Base-by-base conservation (phyloP, 768 basidiomycete genomes). In the Pleurotus salmoneostramineus region DNA sequence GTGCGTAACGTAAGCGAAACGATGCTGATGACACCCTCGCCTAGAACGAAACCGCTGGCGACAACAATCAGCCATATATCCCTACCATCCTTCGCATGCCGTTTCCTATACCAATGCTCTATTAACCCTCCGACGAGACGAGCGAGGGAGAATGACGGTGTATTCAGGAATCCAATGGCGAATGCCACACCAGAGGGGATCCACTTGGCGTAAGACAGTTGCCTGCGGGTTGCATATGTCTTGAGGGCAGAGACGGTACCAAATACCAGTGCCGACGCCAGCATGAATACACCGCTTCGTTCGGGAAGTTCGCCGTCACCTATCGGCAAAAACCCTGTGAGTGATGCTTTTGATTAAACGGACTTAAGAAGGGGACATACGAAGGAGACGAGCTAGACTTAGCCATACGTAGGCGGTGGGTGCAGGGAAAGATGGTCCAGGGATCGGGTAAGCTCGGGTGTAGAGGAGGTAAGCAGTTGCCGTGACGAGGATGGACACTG, bases 321-420 rank as follows among this genome's bases (percentile, higher is more conserved):
- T 91, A 72, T 42, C 15, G 46, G 47, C 40, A 34, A 37, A 27
- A 27, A 3, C 21, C 21, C 21, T 65, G 44, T 66, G 43, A 11
- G 44, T 6, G 44, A 45, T 17, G n/a, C 56, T 33, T 33, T 8
- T 15, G 8, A 31, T 21, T 15, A 21, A 36, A 15, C 11, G 7
- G 50, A 51, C 3, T 35, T 32, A 15, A 32, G 27, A 35, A 15
- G 27, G 8, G 14, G 27, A 76, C 90, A 63, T 70, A 90, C 90
- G 87, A 33, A 91, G 79, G 6, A 91, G 74, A 14, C 89, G 79
- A 14, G 89, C 90, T 27, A 93, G 81, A 58, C 81, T 80, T 27
- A 90, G 76, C 95, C 96, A 98, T 34, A 98, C 91, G 63, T 93
- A 95, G 5, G 95, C 95, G 0, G 92, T 95, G 0, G 96, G 96